Evolutionary conservation across 495 filamentous ascomycete species (phyloP), one percentile per base, ranked within the genome.

Genomic region (Apiosordaria backusii): DNA sequence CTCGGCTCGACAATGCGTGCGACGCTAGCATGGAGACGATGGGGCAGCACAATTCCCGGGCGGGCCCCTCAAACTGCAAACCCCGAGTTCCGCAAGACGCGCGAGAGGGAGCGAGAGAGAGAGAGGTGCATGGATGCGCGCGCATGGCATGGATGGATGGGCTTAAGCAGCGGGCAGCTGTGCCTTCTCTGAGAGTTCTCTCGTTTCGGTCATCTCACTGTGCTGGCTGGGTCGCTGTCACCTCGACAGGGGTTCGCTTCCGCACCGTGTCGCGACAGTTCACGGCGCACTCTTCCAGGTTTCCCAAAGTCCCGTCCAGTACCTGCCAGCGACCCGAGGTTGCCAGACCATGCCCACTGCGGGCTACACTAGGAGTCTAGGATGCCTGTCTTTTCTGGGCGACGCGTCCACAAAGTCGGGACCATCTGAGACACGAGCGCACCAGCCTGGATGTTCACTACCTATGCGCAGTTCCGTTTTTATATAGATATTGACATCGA

Each of bases 241-340:
- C 35, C 35, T 45, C 10, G 35, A 45, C 35, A 45, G 35, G 35
- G 35, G 35, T 45, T 45, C 13, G 53, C 40, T 62, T 50, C 53
- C 54, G 60, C 60, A 67, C 65, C 53, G 60, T 67, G 65, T 60
- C 65, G 50, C 62, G 35, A 45, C 35, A 45, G 35, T 45, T 15
- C 0, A 45, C 5, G 35, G 13, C 35, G 35, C 35, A 45, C 27
- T 57, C 29, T n/a, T 5, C 27, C 40, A 35, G 60, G 16, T n/a
- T 15, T 45, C 10, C 35, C 35, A 18, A 45, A 54, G 45, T 55
- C 57, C 57, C 60, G 50, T 53, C 7, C 53, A 62, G 65, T 67
- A 60, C 66, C 65, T 50, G 18, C 53, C 57, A 23, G 26, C 57
- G 57, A 24, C 18, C 22, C 52, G 16, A 54, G 16, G 53, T 55